A percentile compares a stretch with the other conserved stretches of the same genome.
phyloP scores from a whole-genome alignment of 768 basidiomycete species.

The Crucibulum laeve region DNA sequence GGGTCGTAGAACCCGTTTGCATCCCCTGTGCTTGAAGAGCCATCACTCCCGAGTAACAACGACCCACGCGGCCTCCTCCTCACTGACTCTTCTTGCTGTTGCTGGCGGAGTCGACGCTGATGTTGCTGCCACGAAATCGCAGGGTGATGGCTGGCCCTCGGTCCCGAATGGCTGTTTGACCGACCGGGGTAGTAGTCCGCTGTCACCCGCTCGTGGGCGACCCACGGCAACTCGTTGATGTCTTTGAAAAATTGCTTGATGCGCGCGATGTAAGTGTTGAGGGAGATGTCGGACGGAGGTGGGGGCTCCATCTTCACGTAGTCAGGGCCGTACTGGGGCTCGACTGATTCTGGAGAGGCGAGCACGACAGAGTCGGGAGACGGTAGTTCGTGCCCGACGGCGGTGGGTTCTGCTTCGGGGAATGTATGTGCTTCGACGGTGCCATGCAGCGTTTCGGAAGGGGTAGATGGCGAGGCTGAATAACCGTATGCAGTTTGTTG shows the following conservation, averaged over 20 bases:
- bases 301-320: conserved; percentile 48
- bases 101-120: no score
- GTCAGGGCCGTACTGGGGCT: conserved; percentile 38
- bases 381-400: conserved; percentile 10
- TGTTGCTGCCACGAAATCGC: conserved; percentile 24
- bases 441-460: not conserved
- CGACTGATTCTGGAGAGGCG: conserved; percentile 31
- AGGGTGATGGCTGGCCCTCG: conserved; percentile 14
- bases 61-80: no score
- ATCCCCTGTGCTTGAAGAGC: no score
- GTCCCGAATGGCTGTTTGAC: conserved; percentile 9
- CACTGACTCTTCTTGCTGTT: no score
- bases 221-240: conserved; percentile 41
- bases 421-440: not conserved
- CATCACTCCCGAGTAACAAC: no score
- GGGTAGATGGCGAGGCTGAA: not conserved
- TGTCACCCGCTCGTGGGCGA: conserved; percentile 34
- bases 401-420: no score
- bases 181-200: conserved; percentile 38
- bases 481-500: no score
- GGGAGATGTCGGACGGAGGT: conserved; percentile 26
- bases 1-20: no score
- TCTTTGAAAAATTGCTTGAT: conserved; percentile 26
- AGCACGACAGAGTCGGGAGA: conserved; percentile 11
- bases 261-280: conserved; percentile 27